Base-by-base conservation (phyloP, 1,139 yeast genomes). In the Magnusiomyces suaveolens region DNA sequence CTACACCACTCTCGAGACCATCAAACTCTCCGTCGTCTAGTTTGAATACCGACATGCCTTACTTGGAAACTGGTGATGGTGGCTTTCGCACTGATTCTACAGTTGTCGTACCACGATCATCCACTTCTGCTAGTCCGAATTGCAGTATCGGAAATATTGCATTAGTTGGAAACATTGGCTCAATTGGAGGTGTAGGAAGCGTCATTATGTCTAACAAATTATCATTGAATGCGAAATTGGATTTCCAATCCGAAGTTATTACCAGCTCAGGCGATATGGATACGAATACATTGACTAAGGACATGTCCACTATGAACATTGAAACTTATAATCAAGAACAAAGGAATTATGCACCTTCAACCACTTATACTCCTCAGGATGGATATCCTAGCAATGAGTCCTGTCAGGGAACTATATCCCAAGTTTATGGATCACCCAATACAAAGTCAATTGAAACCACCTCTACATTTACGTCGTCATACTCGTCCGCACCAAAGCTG, bases 401-500 rank as follows among this genome's bases (percentile, higher is more conserved):
- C 3, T 8, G 3, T 16, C 44, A 41, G 25, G 44, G 20, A 41
- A 21, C 44, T 16, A 41, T 20, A 10, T 41, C 44, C 23, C 25
- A 18, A 10, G 44, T 41, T 2, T 41, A 41, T 16, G 44, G 44
- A 4, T 41, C 44, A 3, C 25, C 16, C n/a, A 41, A 41, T 41
- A 20, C 25, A 4, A 24, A 41, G 6, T 20, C 23, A 20, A 41
- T 41, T 18, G 44, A 41, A 21, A 4, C 23, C 6, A 8, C 44
- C 6, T 47, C 50, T 23, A 3, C 43, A 24, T 47, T 38, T 38
- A 21, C 50, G 6, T 33, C 50, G 14, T 21, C 43, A 23, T 47
- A 38, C n/a, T 46, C 46, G 8, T 43, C 46, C 8, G 43, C 50
- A 29, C 50, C 47, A 44, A 44, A 24, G 20, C 33, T 26, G 4